Conservation (phyloP, 495 filamentous ascomycete species). For the Penicillium salamii region DNA sequence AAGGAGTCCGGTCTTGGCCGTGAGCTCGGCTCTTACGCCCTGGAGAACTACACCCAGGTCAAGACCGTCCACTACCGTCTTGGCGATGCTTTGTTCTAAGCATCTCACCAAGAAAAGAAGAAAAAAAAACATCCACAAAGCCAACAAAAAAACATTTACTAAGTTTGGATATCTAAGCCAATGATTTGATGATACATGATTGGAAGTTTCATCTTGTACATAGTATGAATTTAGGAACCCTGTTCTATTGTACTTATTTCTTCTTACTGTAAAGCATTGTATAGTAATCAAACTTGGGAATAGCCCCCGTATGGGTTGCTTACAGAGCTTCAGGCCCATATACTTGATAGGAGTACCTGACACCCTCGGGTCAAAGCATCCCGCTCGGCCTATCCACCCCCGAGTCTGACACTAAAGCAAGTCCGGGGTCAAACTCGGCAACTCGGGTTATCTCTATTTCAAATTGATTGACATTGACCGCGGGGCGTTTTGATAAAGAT, state of each 20-base stretch:
- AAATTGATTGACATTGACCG: background rate
- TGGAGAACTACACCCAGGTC: conserved; percentile 88
- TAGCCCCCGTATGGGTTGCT: too few species aligned
- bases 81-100: conserved; percentile 61
- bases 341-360: too few species aligned
- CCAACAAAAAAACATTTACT: background rate
- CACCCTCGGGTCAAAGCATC: conserved; percentile 3
- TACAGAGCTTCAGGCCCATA: too few species aligned
- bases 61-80: conserved; percentile 66
- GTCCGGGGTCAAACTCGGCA: background rate
- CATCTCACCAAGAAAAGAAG: background rate
- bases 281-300: too few species aligned
- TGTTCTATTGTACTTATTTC: too few species aligned
- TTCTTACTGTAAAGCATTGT: too few species aligned
- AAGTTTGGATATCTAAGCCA: background rate
- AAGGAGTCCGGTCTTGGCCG: conserved; percentile 93
- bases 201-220: conserved; percentile 11
- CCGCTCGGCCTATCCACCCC: conserved; percentile 14
- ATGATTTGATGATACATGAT: conserved; percentile 11
- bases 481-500: too few species aligned
- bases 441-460: background rate
- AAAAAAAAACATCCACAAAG: background rate
- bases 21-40: conserved; percentile 88
- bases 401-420: conserved; percentile 5
- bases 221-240: conserved; percentile 10